Evolutionary conservation across 2,329 filamentous ascomycete genomes (phyloP), one percentile per base, ranked within the genome.

Genomic region (Aspergillus sp.): DNA sequence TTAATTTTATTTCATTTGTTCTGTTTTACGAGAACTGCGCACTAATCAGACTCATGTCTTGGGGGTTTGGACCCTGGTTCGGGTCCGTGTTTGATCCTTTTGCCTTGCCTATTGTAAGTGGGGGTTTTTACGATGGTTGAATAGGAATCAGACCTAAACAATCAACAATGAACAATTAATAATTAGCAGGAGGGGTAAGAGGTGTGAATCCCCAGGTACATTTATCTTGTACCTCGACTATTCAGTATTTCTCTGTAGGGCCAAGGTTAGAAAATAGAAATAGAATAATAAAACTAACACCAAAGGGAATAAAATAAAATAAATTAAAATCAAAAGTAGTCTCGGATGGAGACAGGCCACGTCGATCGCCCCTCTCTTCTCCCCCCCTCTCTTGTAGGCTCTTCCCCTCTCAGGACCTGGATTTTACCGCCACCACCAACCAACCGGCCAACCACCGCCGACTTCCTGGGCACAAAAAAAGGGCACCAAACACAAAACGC

Each of bases 351-450:
- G 49, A 51, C 49, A 51, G 26, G 50, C 36, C 49, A 57, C 55
- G 55, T 53, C 55, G 55, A 57, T 57, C 55, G 36, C 36, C 36
- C 36, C 36, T 42, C 36, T 11, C 32, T 14, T 2, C 32, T 12
- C 32, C 12, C 31, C 31, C 31, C 36, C 20, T 20, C 20, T 1
- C 20, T 2, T 20, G 20, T 20, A 20, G 20, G 20, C 20, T 39
- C 36, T n/a, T n/a, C 36, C 45, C 50, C 42, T 39, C 55, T 57
- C 55, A 46, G 55, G 24, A 32, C 50, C 39, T 42, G 49, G 39
- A 9, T 52, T 57, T 55, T 18, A 18, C 53, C 45, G 26, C 53
- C 53, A 55, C 53, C 46, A 24, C 16, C 36, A 16, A n/a, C 36
- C 16, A 7, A n/a, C 36, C 36, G 6, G 18, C 36, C 36, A 42